Conservation (phyloP, 768 basidiomycete species). For the Kockovaella imperatae region DNA sequence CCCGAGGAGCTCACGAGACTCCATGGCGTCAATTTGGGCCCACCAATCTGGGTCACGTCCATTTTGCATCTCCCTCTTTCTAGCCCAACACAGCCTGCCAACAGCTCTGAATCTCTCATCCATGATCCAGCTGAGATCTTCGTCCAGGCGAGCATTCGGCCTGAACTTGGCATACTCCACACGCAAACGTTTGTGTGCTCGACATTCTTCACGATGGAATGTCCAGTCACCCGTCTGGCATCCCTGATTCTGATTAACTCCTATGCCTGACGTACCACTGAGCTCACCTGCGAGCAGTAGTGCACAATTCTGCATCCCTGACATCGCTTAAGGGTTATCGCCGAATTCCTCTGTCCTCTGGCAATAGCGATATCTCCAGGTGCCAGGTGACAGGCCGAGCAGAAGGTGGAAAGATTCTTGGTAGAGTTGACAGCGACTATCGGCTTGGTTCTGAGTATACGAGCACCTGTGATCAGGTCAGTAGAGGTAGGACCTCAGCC, state of each 20-base stretch:
- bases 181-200: slow-evolving; percentile 50
- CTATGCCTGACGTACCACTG: slow-evolving; percentile 3
- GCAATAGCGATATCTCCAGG: slow-evolving; percentile 20
- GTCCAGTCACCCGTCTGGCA: slow-evolving; percentile 71
- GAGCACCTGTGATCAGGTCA: background rate
- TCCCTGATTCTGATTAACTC: slow-evolving; percentile 43
- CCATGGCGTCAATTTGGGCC: slow-evolving; percentile 59
- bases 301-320: slow-evolving; percentile 60
- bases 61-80: slow-evolving; percentile 52
- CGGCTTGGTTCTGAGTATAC: slow-evolving; percentile 52
- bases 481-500: background rate
- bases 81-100: slow-evolving; percentile 64
- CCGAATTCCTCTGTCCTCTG: slow-evolving; percentile 8
- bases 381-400: slow-evolving; percentile 56
- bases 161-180: slow-evolving; percentile 38
- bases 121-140: slow-evolving; percentile 22
- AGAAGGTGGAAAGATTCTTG: slow-evolving; percentile 55
- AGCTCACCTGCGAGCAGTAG: slow-evolving; percentile 70
- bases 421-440: slow-evolving; percentile 61
- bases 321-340: slow-evolving; percentile 57
- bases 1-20: slow-evolving; percentile 72
- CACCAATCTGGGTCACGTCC: slow-evolving; percentile 45
- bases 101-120: slow-evolving; percentile 58
- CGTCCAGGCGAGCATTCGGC: slow-evolving; percentile 45
- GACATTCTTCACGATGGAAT: slow-evolving; percentile 70